These are phyloP conservation scores for Fusarium avenaceum DNA, from an alignment of 2,329 filamentous ascomycete genomes.

Conservation along the genomic window DNA sequence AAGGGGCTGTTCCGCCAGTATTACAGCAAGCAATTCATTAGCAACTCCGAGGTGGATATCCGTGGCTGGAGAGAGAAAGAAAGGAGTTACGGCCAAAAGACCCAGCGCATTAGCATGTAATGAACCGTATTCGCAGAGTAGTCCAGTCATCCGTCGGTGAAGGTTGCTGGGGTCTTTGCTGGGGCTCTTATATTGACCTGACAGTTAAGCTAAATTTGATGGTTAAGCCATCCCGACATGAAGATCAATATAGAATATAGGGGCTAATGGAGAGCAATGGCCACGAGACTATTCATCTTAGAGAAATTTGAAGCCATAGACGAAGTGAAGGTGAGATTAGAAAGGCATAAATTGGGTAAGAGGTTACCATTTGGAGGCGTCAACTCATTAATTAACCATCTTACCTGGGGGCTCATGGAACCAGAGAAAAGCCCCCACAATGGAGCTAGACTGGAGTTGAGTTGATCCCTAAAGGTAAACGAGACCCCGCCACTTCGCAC, in stretches of 20 bases:
- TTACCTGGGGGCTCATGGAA: constrained; percentile 22
- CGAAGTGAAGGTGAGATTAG: constrained; percentile 34
- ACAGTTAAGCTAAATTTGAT: constrained; percentile 37
- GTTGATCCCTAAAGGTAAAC: constrained; percentile 49
- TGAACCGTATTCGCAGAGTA: constrained; percentile 6
- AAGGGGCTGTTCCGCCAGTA: constrained; percentile 20
- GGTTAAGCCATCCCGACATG: constrained; percentile 7
- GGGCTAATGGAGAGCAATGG: constrained; percentile 13
- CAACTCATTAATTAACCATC: constrained; percentile 5
- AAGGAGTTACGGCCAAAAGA: constrained; percentile 25
- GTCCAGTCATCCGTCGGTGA: constrained; percentile 29
- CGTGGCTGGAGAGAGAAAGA: constrained; percentile 5
- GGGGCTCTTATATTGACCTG: constrained; percentile 36
- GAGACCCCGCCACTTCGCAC: constrained; percentile 49
- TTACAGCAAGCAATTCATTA: constrained; percentile 6
- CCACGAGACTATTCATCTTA: constrained; percentile 18
- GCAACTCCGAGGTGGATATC: constrained; percentile 5
- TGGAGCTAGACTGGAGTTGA: constrained; percentile 37
- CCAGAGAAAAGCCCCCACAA: constrained; percentile 44
- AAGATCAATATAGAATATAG: constrained; percentile 20
- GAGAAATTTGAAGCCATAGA: constrained; percentile 26
- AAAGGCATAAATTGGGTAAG: constrained; percentile 35
- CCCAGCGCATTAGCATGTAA: constrained; percentile 28
- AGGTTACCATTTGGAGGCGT: constrained; percentile 30
- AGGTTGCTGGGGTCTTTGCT: constrained; percentile 32